A percentile compares a stretch with the other conserved stretches of the same genome.
These are phyloP conservation scores for Penicillium alfredii DNA, from an alignment of 495 filamentous ascomycete genomes.

Conservation along the genomic window DNA sequence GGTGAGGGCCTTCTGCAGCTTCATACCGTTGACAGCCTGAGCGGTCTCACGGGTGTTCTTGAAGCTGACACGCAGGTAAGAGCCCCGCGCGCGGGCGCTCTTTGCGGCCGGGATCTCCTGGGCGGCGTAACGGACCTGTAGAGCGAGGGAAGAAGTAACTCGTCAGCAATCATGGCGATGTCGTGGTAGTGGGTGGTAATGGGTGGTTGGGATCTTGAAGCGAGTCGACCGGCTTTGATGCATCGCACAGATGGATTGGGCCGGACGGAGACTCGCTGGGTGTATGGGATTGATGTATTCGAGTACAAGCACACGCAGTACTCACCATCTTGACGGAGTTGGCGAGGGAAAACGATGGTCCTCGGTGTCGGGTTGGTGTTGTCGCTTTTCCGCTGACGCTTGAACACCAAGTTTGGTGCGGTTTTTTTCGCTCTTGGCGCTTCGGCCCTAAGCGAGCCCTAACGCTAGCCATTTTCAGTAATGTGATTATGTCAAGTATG, in stretches of 20 bases:
- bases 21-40: conserved; percentile 98
- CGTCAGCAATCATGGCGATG: too few species aligned
- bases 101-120: conserved; percentile 81
- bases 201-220: not conserved
- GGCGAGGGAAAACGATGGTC: conserved; percentile 43
- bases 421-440: conserved; percentile 43
- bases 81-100: conserved; percentile 93
- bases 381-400: conserved; percentile 42
- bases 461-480: conserved; percentile 29
- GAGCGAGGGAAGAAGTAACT: conserved; percentile 20
- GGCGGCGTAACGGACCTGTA: conserved; percentile 95
- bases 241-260: conserved; percentile 6
- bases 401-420: conserved; percentile 33
- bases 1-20: conserved; percentile 83
- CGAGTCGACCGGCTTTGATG: not conserved
- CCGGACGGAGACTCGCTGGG: too few species aligned
- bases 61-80: conserved; percentile 98
- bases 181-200: too few species aligned
- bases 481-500: conserved; percentile 3
- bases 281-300: conserved; percentile 7
- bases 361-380: conserved; percentile 43
- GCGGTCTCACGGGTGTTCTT: conserved; percentile 99
- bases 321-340: conserved; percentile 55
- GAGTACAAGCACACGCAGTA: conserved; percentile 19
- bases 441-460: conserved; percentile 46